A percentile compares a stretch with the other conserved stretches of the same genome.
Evolutionary conservation across 306 rosid species (phyloP).

Genomic region (Prinsepia uniflora): DNA sequence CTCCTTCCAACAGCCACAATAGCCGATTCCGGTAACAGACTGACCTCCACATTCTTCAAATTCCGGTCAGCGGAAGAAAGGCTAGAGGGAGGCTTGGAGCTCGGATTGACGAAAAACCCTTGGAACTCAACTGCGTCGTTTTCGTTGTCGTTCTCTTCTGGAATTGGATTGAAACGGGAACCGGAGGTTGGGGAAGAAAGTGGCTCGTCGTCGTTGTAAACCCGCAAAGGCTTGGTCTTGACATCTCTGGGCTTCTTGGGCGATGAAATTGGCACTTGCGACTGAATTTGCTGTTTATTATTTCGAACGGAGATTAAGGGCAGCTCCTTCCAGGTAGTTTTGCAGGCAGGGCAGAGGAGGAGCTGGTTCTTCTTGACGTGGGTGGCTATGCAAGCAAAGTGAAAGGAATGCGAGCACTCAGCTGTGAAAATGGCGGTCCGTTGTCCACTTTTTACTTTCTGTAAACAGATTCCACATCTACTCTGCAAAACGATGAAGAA

Average conservation of each 20-base stretch:
- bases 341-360: conserved; percentile 72
- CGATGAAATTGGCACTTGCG: not conserved
- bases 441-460: conserved; percentile 75
- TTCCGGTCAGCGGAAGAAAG: not conserved
- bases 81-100: not conserved
- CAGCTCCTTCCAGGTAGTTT: conserved; percentile 68
- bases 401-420: conserved; percentile 90
- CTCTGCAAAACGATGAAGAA: conserved; percentile 40
- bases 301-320: conserved; percentile 31
- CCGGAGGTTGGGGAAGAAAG: conserved; percentile 63
- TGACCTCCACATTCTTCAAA: conserved; percentile 38
- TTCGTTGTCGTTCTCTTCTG: conserved; percentile 72
- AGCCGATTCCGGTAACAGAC: conserved; percentile 67
- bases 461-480: conserved; percentile 86
- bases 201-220: conserved; percentile 90
- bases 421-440: conserved; percentile 97
- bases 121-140: conserved; percentile 48
- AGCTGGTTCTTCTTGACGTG: conserved; percentile 57
- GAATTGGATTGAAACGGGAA: conserved; percentile 77
- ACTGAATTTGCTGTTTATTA: not conserved
- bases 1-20: conserved; percentile 59
- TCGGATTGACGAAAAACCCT: conserved; percentile 52
- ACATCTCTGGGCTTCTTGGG: conserved; percentile 38
- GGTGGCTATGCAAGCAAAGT: conserved; percentile 74
- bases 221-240: conserved; percentile 46